Conservation (phyloP, 164 flowering plant genomes). For the Macadamia tetraphylla region DNA sequence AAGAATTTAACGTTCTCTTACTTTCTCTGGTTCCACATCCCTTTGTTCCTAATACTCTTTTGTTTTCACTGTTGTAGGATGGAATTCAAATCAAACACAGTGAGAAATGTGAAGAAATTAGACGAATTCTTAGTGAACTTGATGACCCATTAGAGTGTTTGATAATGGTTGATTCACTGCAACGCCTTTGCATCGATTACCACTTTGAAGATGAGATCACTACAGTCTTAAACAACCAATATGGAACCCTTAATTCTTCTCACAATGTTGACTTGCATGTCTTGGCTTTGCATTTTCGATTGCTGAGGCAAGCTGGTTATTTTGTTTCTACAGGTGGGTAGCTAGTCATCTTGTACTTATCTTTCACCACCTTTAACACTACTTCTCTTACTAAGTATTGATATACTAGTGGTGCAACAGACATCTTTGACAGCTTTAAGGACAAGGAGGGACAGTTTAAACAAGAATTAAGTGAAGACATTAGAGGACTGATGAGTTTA, state of each 20-base stretch:
- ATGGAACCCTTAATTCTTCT: neutral
- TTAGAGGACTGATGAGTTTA: constrained; percentile 11
- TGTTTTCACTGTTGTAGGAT: neutral
- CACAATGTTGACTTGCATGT: constrained; percentile 6
- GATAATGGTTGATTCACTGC: constrained; percentile 25
- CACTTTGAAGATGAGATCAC: constrained; percentile 30
- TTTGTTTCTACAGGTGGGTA: constrained; percentile 11
- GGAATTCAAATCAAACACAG: neutral
- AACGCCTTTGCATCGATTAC: constrained; percentile 26
- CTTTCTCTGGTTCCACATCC: no score
- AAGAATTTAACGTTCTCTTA: no score
- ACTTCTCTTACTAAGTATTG: no score
- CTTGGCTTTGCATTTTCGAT: constrained; percentile 27
- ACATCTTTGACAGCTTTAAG: neutral
- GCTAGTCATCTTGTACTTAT: no score
- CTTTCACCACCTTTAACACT: no score
- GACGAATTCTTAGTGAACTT: neutral
- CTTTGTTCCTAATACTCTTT: no score
- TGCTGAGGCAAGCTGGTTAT: constrained; percentile 21
- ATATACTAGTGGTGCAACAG: neutral
- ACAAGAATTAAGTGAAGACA: neutral
- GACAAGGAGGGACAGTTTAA: neutral
- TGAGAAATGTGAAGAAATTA: neutral
- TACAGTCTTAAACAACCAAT: constrained; percentile 3
- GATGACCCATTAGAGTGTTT: constrained; percentile 8